Conservation (phyloP, 225 moss, liverwort and hornwort species). For the Neckera pumila region DNA sequence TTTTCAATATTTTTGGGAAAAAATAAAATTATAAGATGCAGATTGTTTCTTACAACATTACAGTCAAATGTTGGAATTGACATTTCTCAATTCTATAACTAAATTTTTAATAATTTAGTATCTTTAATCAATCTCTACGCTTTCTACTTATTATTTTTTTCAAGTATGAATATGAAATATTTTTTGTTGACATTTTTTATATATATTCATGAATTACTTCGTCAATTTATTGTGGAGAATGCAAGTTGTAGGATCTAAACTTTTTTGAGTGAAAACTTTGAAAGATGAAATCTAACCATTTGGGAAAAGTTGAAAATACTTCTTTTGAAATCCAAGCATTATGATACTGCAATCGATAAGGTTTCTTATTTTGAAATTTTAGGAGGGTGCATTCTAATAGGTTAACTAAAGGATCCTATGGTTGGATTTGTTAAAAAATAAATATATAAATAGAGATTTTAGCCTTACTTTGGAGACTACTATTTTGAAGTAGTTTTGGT, state of each 20-base stretch:
- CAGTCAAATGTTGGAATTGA: background rate
- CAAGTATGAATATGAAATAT: too few relatives aligned
- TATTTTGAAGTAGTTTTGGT: background rate
- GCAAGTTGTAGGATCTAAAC: too few relatives aligned
- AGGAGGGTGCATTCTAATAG: fast-evolving
- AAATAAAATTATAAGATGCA: too few relatives aligned
- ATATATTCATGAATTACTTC: too few relatives aligned
- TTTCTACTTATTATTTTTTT: too few relatives aligned
- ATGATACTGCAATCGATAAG: background rate
- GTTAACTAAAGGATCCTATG: background rate
- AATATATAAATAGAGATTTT: background rate
- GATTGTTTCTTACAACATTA: background rate
- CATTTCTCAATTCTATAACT: background rate
- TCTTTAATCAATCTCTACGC: background rate
- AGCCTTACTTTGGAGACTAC: background rate
- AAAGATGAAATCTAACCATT: too few relatives aligned
- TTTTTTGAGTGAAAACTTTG: too few relatives aligned
- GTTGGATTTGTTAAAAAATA: background rate
- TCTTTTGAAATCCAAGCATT: background rate
- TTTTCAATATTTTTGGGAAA: too few relatives aligned
- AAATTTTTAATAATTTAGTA: background rate
- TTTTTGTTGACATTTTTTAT: too few relatives aligned
- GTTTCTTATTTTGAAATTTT: background rate
- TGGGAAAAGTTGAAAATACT: too few relatives aligned
- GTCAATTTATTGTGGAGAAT: too few relatives aligned